phyloP scores from a whole-genome alignment of 106 monocot genomes.

The Chionographis japonica region DNA sequence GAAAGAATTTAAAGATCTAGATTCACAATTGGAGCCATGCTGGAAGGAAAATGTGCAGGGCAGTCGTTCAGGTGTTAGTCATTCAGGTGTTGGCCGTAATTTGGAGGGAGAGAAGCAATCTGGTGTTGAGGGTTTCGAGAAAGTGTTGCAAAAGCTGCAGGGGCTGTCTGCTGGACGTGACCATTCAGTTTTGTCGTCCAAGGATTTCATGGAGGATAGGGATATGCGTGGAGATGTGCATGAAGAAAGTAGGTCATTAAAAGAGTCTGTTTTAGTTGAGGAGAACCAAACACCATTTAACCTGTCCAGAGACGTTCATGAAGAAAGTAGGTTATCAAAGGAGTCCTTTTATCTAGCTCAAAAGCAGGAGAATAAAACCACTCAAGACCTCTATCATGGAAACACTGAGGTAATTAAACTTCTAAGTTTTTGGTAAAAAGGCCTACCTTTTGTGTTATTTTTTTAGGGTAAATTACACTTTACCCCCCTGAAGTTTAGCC shows the following conservation, averaged over 20 bases:
- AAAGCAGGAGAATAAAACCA: background rate
- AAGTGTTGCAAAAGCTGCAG: slow-evolving; percentile 8
- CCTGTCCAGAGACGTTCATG: background rate
- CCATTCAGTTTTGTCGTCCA: background rate
- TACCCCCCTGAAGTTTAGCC: background rate
- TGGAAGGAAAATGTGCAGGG: too few relatives aligned
- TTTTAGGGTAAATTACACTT: background rate
- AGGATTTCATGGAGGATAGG: background rate
- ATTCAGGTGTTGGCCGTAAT: background rate
- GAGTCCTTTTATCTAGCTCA: background rate
- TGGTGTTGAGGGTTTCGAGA: background rate
- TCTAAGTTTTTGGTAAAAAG: background rate
- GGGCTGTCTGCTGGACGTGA: background rate
- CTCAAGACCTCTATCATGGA: background rate
- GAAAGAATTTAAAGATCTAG: too few relatives aligned
- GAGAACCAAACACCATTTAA: background rate
- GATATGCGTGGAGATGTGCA: background rate
- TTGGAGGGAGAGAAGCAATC: background rate
- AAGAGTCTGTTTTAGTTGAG: background rate
- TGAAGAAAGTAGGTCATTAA: background rate
- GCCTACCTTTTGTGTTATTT: background rate
- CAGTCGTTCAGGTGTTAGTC: too few relatives aligned
- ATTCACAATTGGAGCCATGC: too few relatives aligned
- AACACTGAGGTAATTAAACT: slow-evolving; percentile 21
- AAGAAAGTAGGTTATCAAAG: background rate